A percentile compares a stretch with the other conserved stretches of the same genome.
Evolutionary conservation across 805 yeast species (phyloP).

Genomic region (Saitoella complicata): DNA sequence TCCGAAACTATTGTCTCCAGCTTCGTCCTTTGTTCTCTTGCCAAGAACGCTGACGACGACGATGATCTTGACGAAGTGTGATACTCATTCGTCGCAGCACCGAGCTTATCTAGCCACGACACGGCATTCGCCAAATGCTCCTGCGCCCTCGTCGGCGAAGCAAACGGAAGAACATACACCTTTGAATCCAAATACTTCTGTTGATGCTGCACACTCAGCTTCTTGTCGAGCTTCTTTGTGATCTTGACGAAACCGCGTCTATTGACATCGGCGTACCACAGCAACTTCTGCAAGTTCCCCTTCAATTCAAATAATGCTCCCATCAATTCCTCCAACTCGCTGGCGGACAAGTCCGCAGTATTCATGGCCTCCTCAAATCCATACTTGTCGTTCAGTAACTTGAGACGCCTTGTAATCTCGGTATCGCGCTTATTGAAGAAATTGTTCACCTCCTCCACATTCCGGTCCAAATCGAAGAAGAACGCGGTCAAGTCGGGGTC

Average conservation of each 20-base stretch:
- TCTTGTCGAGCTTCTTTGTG: constrained; percentile 77
- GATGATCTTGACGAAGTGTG: neutral
- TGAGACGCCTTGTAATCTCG: constrained; percentile 60
- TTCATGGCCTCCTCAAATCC: constrained; percentile 15
- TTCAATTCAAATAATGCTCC: constrained; percentile 62
- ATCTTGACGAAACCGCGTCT: constrained; percentile 81
- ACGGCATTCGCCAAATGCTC: constrained; percentile 38
- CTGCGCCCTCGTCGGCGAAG: constrained; percentile 48
- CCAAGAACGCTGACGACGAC: neutral
- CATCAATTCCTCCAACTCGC: constrained; percentile 47
- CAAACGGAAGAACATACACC: constrained; percentile 59
- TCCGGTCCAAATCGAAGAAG: constrained; percentile 63
- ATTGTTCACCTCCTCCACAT: constrained; percentile 64
- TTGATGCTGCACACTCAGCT: constrained; percentile 45
- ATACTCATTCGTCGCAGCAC: constrained; percentile 23
- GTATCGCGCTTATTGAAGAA: constrained; percentile 57
- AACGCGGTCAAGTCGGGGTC: constrained; percentile 35
- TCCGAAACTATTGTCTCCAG: constrained; percentile 19
- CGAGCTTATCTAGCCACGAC: constrained; percentile 34
- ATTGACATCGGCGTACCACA: constrained; percentile 85
- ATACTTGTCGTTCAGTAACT: constrained; percentile 23
- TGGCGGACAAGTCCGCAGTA: constrained; percentile 24
- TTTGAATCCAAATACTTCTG: constrained; percentile 45
- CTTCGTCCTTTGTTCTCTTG: neutral
- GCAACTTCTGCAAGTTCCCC: constrained; percentile 59